These are phyloP conservation scores for Rhypophila decipiens DNA, from an alignment of 495 filamentous ascomycete genomes.

Conservation along the genomic window DNA sequence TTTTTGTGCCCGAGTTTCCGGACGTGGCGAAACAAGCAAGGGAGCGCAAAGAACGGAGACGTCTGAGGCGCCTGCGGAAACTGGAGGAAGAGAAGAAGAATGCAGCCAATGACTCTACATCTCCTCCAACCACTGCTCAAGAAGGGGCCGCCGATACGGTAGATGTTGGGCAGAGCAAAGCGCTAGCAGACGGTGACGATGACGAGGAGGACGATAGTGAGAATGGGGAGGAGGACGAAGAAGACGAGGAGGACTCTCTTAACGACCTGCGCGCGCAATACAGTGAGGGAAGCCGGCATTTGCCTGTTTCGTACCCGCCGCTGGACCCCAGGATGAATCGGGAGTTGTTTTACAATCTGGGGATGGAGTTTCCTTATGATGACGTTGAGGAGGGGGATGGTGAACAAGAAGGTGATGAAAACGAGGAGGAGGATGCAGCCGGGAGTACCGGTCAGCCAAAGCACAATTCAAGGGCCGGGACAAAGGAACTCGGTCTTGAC, in stretches of 20 bases:
- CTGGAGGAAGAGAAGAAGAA: neutral
- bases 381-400: neutral
- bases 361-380: slow-evolving; percentile 20
- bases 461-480: neutral
- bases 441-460: no score
- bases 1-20: slow-evolving; percentile 40
- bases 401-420: slow-evolving; percentile 6
- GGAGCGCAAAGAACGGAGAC: no score
- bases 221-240: slow-evolving; percentile 5
- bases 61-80: slow-evolving; percentile 2
- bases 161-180: slow-evolving; percentile 8
- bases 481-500: no score
- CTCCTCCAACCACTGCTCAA: neutral
- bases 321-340: slow-evolving; percentile 29
- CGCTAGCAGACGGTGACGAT: slow-evolving; percentile 14
- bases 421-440: slow-evolving; percentile 6
- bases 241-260: slow-evolving; percentile 7
- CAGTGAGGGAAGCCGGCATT: slow-evolving; percentile 27
- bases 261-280: slow-evolving; percentile 20
- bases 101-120: neutral
- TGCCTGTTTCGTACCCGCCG: slow-evolving; percentile 29
- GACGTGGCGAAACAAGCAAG: slow-evolving; percentile 16
- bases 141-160: slow-evolving; percentile 16
- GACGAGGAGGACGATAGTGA: slow-evolving; percentile 4
- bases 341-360: slow-evolving; percentile 22